These are phyloP conservation scores for Kalmanozyma brasiliensis DNA, from an alignment of 1,284 basidiomycete genomes.

Conservation along the genomic window DNA sequence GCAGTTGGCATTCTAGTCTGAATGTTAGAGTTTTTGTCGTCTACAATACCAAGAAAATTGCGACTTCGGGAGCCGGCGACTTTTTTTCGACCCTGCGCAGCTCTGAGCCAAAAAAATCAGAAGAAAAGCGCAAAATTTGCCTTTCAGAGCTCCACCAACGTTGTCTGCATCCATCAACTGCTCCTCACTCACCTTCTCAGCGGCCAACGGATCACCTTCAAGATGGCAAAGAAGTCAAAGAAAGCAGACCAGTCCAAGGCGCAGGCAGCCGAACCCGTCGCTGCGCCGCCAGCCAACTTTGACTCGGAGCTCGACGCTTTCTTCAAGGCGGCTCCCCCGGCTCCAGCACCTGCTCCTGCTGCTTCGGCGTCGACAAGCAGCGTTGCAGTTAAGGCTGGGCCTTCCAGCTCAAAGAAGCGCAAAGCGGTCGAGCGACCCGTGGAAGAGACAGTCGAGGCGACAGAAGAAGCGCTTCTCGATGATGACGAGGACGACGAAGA, in stretches of 20 bases:
- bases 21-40: not conserved
- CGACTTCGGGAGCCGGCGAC: conserved; percentile 5
- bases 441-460: conserved; percentile 2
- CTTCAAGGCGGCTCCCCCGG: conserved; percentile 47
- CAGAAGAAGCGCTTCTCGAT: no score
- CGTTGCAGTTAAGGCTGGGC: conserved; percentile 5
- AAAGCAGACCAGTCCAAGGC: not conserved
- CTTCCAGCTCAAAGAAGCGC: conserved; percentile 37
- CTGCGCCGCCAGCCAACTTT: conserved; percentile 29
- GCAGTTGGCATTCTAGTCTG: not conserved
- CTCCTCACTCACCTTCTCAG: conserved; percentile 1
- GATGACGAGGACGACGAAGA: conserved; percentile 11
- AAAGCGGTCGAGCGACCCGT: conserved; percentile 15
- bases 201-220: conserved; percentile 6
- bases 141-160: not conserved
- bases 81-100: conserved; percentile 1
- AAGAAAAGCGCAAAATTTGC: conserved; percentile 3
- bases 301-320: conserved; percentile 63
- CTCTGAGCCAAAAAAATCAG: not conserved
- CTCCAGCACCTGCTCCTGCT: conserved; percentile 7
- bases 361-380: not conserved
- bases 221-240: conserved; percentile 34
- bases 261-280: conserved; percentile 1
- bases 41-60: not conserved
- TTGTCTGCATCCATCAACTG: not conserved